Percentiles rank a stretch among this genome's conserved stretches.
Conservation (phyloP, 768 basidiomycete genomes). For the Xerocomellus dryophilus region DNA sequence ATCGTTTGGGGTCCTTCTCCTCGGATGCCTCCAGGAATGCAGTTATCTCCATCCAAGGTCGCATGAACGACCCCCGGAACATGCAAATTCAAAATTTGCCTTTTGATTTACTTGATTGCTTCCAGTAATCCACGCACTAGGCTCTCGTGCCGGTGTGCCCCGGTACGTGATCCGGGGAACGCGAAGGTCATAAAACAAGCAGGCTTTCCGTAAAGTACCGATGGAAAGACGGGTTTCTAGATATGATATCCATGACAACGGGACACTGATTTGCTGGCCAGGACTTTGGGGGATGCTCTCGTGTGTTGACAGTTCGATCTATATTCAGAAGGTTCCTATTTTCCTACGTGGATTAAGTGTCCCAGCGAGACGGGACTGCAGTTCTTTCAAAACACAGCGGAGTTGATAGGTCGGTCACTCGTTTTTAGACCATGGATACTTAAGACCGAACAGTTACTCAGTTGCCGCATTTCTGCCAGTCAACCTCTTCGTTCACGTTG, state of each 20-base stretch:
- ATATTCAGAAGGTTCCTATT: not conserved
- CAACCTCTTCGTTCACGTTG: not conserved
- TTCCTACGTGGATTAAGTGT: not conserved
- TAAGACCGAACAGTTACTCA: not conserved
- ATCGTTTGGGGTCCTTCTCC: too few relatives aligned
- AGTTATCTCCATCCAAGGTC: too few relatives aligned
- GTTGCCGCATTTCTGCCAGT: not conserved
- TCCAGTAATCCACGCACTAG: not conserved
- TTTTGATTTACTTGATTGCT: not conserved
- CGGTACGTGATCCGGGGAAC: not conserved
- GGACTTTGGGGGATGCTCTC: not conserved
- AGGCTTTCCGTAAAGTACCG: not conserved
- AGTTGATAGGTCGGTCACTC: not conserved
- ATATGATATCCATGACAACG: constrained; percentile 9
- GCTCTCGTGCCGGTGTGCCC: not conserved
- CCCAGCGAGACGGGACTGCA: not conserved
- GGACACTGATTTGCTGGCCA: not conserved
- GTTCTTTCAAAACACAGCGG: not conserved
- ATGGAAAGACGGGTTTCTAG: not conserved
- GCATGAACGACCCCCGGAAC: too few relatives aligned
- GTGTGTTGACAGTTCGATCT: not conserved
- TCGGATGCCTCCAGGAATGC: too few relatives aligned
- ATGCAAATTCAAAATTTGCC: not conserved
- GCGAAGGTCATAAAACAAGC: not conserved
- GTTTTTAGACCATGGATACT: not conserved